phyloP scores from a whole-genome alignment of 2,329 filamentous ascomycete species.

The Dactylellina leptospora region DNA sequence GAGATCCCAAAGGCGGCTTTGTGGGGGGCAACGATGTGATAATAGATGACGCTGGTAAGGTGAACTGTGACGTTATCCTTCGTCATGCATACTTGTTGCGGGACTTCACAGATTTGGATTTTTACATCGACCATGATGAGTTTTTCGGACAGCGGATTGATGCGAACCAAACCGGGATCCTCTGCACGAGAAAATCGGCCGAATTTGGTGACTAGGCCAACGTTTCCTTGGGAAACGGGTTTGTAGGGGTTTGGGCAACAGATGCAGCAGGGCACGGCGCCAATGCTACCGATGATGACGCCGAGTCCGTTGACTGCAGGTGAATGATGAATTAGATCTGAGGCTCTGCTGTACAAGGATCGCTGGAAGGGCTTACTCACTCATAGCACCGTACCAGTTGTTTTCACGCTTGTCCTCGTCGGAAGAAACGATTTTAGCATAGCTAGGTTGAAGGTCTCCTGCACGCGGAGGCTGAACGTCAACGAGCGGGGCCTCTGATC shows the following conservation, averaged over 20 bases:
- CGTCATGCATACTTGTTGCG: slow-evolving; percentile 97
- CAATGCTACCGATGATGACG: slow-evolving; percentile 75
- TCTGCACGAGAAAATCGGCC: slow-evolving; percentile 94
- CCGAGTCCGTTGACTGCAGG: slow-evolving; percentile 75
- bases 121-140: slow-evolving; percentile 96
- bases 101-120: slow-evolving; percentile 97
- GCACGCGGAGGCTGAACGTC: slow-evolving; percentile 79
- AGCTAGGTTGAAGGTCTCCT: slow-evolving; percentile 85
- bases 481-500: slow-evolving; percentile 66
- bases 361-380: slow-evolving; percentile 66
- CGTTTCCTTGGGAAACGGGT: slow-evolving; percentile 88
- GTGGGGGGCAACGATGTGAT: slow-evolving; percentile 94
- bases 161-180: slow-evolving; percentile 94
- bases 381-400: slow-evolving; percentile 91
- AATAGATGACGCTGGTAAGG: slow-evolving; percentile 97
- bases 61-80: slow-evolving; percentile 98
- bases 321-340: too few relatives aligned
- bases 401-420: slow-evolving; percentile 69
- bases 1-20: slow-evolving; percentile 96
- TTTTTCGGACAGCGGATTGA: slow-evolving; percentile 92
- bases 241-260: slow-evolving; percentile 96
- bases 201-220: slow-evolving; percentile 94
- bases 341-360: too few relatives aligned
- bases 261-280: slow-evolving; percentile 89
- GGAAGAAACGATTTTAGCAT: slow-evolving; percentile 66